Base-by-base conservation (phyloP, 208 protist genomes). In the Wallacemonas sp. region DNA sequence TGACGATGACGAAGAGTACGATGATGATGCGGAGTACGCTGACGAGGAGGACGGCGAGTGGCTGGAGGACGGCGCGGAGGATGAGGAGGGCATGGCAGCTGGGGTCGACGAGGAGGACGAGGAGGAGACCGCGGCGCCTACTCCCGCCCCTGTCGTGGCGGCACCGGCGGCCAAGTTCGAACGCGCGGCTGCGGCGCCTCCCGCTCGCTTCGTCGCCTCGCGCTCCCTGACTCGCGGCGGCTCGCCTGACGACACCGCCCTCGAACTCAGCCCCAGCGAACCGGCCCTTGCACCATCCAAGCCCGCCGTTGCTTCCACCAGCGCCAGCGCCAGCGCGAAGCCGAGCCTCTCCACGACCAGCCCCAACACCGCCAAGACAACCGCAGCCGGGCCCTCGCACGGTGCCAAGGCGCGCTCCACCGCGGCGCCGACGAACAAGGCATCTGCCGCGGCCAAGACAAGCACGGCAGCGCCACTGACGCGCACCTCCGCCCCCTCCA, bases 61-160 rank as follows among this genome's bases (percentile, higher is more conserved):
- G 2, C 48, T 26, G 25, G 66, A 68, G 1, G 72, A 65, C 3
- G 61, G 59, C 12, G 76, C 76, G 25, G 76, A 82, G 42, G 77
- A 55, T 46, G 54, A 72, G 32, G 80, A 80, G 5, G 76, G 25
- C 4, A 10, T 1, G 10, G 48, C 75, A 3, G 66, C 22, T 7
- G 72, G 73, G 38, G 39, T 33, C 31, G 70, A 74, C 54, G 71
- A 69, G 22, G 63, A 72, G 25, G 49, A 61, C 20, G 41, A 59
- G 16, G 55, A 74, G 5, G 68, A 74, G 41, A 25, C 59, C 12
- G 55, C 64, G 57, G 67, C 57, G 45, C 18, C 20, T 2, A 16
- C 54, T 39, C 1, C 28, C 20, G 31, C 20, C 31, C 26, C 38
- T 14, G 8, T 44, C 11, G 0, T 25, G 4, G 31, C 52, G 7